These are phyloP conservation scores for Candida broadrunensis DNA, from an alignment of 805 yeast species.

Conservation along the genomic window DNA sequence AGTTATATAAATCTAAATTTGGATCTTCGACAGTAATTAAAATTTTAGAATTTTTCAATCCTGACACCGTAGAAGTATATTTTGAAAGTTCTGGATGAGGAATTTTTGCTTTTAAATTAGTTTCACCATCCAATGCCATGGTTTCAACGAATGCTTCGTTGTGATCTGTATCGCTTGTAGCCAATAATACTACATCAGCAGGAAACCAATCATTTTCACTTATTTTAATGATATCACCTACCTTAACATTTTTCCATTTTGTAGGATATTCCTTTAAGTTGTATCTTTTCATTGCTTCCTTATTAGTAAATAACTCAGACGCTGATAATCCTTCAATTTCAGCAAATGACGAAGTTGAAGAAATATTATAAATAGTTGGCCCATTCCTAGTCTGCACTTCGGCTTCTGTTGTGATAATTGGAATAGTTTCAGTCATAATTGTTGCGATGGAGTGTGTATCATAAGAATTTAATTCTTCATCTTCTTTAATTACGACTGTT, in stretches of 20 bases:
- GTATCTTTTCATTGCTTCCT: slow-evolving; percentile 19
- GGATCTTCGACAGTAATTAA: slow-evolving; percentile 82
- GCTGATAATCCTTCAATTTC: slow-evolving; percentile 2
- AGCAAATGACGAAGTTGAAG: slow-evolving; percentile 3
- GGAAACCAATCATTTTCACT: slow-evolving; percentile 90
- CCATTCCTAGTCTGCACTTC: neutral
- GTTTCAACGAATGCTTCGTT: slow-evolving; percentile 80
- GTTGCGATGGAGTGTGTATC: slow-evolving; percentile 38
- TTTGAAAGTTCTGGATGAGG: slow-evolving; percentile 66
- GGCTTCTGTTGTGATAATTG: slow-evolving; percentile 9
- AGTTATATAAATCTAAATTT: slow-evolving; percentile 84
- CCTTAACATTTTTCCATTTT: slow-evolving; percentile 74
- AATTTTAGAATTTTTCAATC: slow-evolving; percentile 48
- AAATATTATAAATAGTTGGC: neutral
- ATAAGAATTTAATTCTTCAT: slow-evolving; percentile 21
- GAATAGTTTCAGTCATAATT: slow-evolving; percentile 36
- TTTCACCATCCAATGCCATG: slow-evolving; percentile 97
- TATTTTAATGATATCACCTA: slow-evolving; percentile 81
- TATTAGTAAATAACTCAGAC: slow-evolving; percentile 9
- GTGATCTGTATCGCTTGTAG: slow-evolving; percentile 60
- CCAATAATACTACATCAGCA: slow-evolving; percentile 76
- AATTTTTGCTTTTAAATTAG: slow-evolving; percentile 74
- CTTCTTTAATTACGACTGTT: slow-evolving; percentile 29
- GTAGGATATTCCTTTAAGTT: slow-evolving; percentile 30
- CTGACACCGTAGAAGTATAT: slow-evolving; percentile 46